Evolutionary conservation across 192 early-diverging fungal species (phyloP).

Genomic region (Coemansia sp.): DNA sequence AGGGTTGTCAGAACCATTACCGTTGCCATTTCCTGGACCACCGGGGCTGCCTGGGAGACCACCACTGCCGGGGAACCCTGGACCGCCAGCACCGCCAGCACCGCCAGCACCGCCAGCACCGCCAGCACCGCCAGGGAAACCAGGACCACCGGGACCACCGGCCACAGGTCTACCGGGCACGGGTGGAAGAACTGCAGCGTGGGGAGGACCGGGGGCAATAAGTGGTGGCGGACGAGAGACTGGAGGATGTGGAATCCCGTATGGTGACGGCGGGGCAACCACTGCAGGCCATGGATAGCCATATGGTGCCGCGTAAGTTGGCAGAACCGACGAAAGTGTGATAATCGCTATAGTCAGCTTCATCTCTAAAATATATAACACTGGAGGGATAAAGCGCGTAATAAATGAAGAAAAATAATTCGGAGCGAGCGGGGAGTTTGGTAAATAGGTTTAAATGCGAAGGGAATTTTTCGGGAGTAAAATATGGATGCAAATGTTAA

Average conservation of each 20-base stretch:
- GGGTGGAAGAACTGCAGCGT: not conserved
- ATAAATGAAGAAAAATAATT: not conserved
- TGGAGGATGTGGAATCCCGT: constrained; percentile 4
- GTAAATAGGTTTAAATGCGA: not conserved
- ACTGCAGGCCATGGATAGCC: constrained; percentile 33
- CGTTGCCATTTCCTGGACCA: constrained; percentile 6
- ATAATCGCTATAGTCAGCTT: constrained; percentile 42
- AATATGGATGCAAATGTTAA: not conserved
- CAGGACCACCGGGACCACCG: constrained; percentile 12
- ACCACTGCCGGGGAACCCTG: constrained; percentile 6
- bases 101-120: constrained; percentile 1
- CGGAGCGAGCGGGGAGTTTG: not conserved
- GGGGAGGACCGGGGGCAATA: constrained; percentile 18
- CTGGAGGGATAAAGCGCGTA: not conserved
- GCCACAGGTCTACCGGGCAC: constrained; percentile 5
- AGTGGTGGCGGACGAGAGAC: constrained; percentile 13
- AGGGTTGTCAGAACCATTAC: not conserved
- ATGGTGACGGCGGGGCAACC: constrained; percentile 18
- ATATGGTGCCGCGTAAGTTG: constrained; percentile 14
- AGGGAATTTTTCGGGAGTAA: not conserved
- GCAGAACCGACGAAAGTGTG: constrained; percentile 24
- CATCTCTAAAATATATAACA: constrained; percentile 19
- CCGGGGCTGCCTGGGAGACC: constrained; percentile 10
- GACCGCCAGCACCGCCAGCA: constrained; percentile 6
- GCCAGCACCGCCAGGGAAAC: constrained; percentile 10